Conservation (phyloP, 768 basidiomycete species). For the Russula lepida region DNA sequence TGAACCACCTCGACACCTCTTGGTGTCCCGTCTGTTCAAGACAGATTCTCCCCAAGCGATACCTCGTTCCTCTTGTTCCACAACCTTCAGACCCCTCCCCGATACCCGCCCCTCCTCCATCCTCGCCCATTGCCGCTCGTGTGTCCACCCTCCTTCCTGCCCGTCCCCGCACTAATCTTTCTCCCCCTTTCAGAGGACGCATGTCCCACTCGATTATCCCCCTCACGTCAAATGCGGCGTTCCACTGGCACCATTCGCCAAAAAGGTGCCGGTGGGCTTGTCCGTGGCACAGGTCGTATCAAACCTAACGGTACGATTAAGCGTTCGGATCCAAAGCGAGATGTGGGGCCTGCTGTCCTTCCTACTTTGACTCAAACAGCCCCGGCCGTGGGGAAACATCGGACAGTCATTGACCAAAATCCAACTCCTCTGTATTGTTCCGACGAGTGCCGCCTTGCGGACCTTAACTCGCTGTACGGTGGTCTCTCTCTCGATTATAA, state of each 20-base stretch:
- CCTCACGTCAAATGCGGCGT: constrained; percentile 29
- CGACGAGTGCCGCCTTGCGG: constrained; percentile 59
- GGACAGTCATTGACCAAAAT: constrained; percentile 68
- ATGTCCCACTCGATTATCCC: constrained; percentile 22
- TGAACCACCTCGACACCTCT: constrained; percentile 44
- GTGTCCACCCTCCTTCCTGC: constrained; percentile 21
- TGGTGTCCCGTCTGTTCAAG: constrained; percentile 79
- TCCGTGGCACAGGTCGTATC: constrained; percentile 57
- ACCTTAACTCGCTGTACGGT: constrained; percentile 35
- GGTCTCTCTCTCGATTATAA: constrained; percentile 40
- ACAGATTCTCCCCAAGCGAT: constrained; percentile 74
- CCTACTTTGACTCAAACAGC: constrained; percentile 23
- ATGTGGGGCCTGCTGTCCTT: constrained; percentile 19
- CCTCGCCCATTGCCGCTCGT: constrained; percentile 34
- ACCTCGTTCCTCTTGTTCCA: constrained; percentile 38
- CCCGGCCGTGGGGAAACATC: constrained; percentile 38
- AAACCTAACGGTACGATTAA: constrained; percentile 52
- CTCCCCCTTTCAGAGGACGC: constrained; percentile 24
- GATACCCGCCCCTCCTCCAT: constrained; percentile 34
- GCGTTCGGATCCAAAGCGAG: constrained; percentile 26
- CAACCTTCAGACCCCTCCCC: constrained; percentile 23
- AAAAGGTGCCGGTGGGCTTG: constrained; percentile 41
- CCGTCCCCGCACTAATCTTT: constrained; percentile 15
- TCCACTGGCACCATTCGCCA: constrained; percentile 30
- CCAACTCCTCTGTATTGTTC: constrained; percentile 84